Base-by-base conservation (phyloP, 371 early-diverging fungal genomes). In the Enterocytospora artemiae region DNA sequence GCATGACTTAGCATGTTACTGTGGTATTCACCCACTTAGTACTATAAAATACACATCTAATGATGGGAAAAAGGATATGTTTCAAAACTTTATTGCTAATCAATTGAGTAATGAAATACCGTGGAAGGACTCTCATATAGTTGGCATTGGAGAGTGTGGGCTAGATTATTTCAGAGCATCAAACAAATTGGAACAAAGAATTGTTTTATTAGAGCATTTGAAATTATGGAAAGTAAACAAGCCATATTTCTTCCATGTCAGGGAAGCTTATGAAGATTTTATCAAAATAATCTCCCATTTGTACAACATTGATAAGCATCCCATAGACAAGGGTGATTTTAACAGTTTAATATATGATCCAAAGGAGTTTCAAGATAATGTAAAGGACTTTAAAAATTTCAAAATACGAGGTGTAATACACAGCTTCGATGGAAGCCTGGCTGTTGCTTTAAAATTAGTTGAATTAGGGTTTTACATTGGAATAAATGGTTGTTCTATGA, bases 401-500 rank as follows among this genome's bases (percentile, higher is more conserved):
- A 14, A 1, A 18, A 48, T 70, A 16, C 45, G 53, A 22, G 95
- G 93, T 27, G 90, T 93, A 0, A 89, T 93, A 22, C 96, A 96
- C 69, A 89, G 89, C 0, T 92, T 90, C 71, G 88, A 88, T 2
- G 91, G 91, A 0, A 76, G 83, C 0, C 16, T 84, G 20, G 88
- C 87, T 22, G 91, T 91, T 64, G 81, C 86, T 79, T 62, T 81
- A 62, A 76, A 75, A 44, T 74, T 86, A 22, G 63, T 88, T 16
- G 82, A 84, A 1, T 72, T 88, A 50, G 91, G 81, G n/a, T 77
- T 91, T 31, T 89, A 85, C 73, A 90, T 96, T 73, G 93, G 95
- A 22, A 81, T 96, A 67, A 96, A 94, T 73, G 96, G 96, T 7
- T 91, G 92, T 68, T 89, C 90, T 0, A 74, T 93, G 32, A 91